These are phyloP conservation scores for Tetrastigma voinierianum DNA, from an alignment of 164 flowering plant species.

Conservation along the genomic window DNA sequence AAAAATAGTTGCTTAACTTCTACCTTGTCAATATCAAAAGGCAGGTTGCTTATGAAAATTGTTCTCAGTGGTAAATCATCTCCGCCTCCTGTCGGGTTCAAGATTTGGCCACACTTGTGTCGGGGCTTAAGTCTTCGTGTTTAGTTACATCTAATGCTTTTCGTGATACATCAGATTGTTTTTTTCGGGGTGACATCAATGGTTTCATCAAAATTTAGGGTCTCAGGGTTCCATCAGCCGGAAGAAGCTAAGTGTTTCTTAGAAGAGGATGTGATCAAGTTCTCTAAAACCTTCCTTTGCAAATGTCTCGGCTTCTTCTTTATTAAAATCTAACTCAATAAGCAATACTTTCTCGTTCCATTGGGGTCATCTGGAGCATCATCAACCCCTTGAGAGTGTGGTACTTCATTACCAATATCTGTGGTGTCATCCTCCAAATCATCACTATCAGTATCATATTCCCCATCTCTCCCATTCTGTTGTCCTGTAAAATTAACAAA, in stretches of 20 bases:
- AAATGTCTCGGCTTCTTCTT: constrained; percentile 70
- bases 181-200: constrained; percentile 3
- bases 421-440: constrained; percentile 48
- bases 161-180: constrained; percentile 20
- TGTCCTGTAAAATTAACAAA: constrained; percentile 33
- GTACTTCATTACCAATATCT: constrained; percentile 18
- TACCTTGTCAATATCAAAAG: constrained; percentile 67
- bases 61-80: constrained; percentile 65
- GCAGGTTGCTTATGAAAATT: constrained; percentile 79
- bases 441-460: constrained; percentile 42
- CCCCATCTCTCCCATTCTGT: constrained; percentile 25
- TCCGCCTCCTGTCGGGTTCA: constrained; percentile 31
- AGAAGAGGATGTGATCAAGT: constrained; percentile 48
- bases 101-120: constrained; percentile 18
- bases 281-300: constrained; percentile 77
- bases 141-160: constrained; percentile 16
- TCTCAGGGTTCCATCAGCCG: constrained; percentile 22
- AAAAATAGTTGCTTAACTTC: constrained; percentile 86
- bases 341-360: constrained; percentile 15
- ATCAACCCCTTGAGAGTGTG: constrained; percentile 23
- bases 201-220: constrained; percentile 12
- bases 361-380: constrained; percentile 26
- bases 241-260: constrained; percentile 22
- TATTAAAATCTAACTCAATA: constrained; percentile 49
- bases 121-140: constrained; percentile 24